phyloP scores from a whole-genome alignment of 768 basidiomycete genomes.

The Hericium erinaceus region DNA sequence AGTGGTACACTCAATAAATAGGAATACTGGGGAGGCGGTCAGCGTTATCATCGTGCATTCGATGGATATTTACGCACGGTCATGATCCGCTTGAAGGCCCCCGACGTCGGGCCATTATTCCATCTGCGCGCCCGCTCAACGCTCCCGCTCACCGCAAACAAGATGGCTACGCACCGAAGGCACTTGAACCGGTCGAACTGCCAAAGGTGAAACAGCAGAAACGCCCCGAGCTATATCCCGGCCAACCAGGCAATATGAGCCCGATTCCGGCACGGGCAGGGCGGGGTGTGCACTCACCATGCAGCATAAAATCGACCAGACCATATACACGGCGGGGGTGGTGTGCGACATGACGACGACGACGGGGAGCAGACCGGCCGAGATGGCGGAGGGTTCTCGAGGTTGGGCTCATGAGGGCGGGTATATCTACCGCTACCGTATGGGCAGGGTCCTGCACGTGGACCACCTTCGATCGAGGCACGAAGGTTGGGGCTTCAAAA shows the following conservation, averaged over 20 bases:
- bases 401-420: too few species aligned
- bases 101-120: slow-evolving; percentile 49
- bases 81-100: slow-evolving; percentile 83
- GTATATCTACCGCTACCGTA: too few species aligned
- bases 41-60: not conserved
- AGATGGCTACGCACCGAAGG: slow-evolving; percentile 36
- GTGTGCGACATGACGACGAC: slow-evolving; percentile 45
- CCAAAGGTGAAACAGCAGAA: slow-evolving; percentile 69
- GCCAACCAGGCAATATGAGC: not conserved
- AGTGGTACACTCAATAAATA: slow-evolving; percentile 59
- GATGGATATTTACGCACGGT: slow-evolving; percentile 41
- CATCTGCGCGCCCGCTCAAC: slow-evolving; percentile 35
- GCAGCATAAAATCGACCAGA: slow-evolving; percentile 49
- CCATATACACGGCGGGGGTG: slow-evolving; percentile 49
- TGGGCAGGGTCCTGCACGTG: too few species aligned
- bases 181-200: slow-evolving; percentile 75
- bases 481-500: not conserved
- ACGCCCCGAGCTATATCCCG: slow-evolving; percentile 39
- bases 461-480: not conserved
- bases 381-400: too few species aligned
- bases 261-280: not conserved
- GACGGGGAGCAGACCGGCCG: slow-evolving; percentile 3
- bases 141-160: not conserved
- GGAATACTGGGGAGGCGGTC: slow-evolving; percentile 42
- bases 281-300: slow-evolving; percentile 31